Evolutionary conservation across 192 early-diverging fungal species (phyloP).

Genomic region (Linnemannia zychae): DNA sequence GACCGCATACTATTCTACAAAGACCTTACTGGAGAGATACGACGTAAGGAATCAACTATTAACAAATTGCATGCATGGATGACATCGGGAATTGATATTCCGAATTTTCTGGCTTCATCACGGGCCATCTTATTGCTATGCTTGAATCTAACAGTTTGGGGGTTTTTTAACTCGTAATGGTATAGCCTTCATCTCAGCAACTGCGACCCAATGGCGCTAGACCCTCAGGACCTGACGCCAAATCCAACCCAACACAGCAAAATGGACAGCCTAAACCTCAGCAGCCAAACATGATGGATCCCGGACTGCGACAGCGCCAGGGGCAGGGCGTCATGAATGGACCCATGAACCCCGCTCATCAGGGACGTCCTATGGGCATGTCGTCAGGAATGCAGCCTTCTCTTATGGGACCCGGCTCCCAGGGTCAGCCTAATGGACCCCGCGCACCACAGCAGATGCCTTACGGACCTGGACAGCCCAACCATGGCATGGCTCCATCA

Average conservation of each 20-base stretch:
- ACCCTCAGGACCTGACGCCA: conserved; percentile 31
- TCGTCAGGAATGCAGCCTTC: conserved; percentile 36
- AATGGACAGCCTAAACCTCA: conserved; percentile 37
- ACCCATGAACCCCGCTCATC: conserved; percentile 21
- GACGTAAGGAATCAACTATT: conserved; percentile 57
- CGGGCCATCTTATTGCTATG: background rate
- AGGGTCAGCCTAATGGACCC: background rate
- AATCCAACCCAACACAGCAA: conserved; percentile 14
- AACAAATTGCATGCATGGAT: background rate
- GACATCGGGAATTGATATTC: background rate
- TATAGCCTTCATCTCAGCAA: conserved; percentile 32
- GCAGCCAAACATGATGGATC: conserved; percentile 47
- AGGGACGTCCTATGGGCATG: conserved; percentile 27
- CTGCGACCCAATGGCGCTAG: conserved; percentile 25
- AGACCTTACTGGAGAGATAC: conserved; percentile 90
- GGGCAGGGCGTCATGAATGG: conserved; percentile 40
- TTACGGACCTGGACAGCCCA: conserved; percentile 20
- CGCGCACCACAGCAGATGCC: conserved; percentile 31
- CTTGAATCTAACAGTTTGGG: background rate
- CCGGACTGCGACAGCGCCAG: conserved; percentile 46
- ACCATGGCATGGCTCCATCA: conserved; percentile 20
- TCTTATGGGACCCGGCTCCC: conserved; percentile 15
- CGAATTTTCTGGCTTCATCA: background rate
- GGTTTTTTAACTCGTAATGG: background rate
- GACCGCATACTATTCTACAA: conserved; percentile 91